Evolutionary conservation across 1,284 basidiomycete genomes (phyloP).

Genomic region (Cerrena zonata): DNA sequence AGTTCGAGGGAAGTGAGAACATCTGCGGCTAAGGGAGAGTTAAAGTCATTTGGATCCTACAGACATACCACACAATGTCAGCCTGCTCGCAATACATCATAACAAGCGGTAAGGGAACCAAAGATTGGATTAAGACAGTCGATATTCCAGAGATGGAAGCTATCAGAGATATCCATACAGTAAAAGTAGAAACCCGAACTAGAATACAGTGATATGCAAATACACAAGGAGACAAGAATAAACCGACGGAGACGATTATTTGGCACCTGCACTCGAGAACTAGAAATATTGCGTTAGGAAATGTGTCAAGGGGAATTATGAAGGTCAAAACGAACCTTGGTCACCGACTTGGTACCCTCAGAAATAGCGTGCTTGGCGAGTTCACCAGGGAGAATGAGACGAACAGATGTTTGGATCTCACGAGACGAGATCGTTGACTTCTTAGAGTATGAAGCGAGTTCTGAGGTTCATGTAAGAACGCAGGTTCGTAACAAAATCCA

Average conservation of each 20-base stretch:
- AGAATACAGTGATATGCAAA: slow-evolving; percentile 3
- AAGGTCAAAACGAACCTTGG: slow-evolving; percentile 26
- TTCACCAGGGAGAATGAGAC: slow-evolving; percentile 86
- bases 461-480: slow-evolving; percentile 32
- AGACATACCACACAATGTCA: too few species aligned
- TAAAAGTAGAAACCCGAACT: slow-evolving; percentile 2
- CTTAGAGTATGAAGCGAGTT: slow-evolving; percentile 89
- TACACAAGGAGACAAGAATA: slow-evolving; percentile 1
- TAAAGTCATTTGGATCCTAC: too few species aligned
- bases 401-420: slow-evolving; percentile 88
- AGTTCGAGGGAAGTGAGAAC: too few species aligned
- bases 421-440: slow-evolving; percentile 92
- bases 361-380: slow-evolving; percentile 78
- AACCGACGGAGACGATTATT: slow-evolving; percentile 27
- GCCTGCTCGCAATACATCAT: too few species aligned
- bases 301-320: not conserved
- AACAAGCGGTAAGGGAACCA: too few species aligned
- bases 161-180: not conserved
- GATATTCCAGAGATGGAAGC: not conserved
- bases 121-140: too few species aligned
- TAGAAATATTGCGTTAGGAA: too few species aligned
- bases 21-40: too few species aligned
- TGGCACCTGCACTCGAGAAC: slow-evolving; percentile 63
- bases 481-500: not conserved
- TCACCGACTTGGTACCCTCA: slow-evolving; percentile 62